Evolutionary conservation across 345 rosid genomes (phyloP).

Genomic region (Trapa bicornis): DNA sequence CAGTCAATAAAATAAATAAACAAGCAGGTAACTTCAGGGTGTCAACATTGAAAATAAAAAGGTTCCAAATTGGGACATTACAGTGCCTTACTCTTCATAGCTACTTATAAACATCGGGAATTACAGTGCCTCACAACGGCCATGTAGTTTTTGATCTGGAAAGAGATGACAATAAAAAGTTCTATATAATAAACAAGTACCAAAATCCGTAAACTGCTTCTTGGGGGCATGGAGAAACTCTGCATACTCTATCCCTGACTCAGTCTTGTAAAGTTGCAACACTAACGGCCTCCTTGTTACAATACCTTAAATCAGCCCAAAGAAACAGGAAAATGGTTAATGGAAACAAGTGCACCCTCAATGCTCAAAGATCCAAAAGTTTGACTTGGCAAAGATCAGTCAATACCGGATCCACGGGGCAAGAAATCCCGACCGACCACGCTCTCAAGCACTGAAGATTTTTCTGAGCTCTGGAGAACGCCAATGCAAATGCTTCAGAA

Average conservation of each 20-base stretch:
- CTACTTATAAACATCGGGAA: background rate
- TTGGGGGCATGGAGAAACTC: slow-evolving; percentile 95
- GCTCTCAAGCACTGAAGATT: slow-evolving; percentile 93
- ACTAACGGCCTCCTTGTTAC: slow-evolving; percentile 96
- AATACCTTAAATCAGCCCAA: slow-evolving; percentile 39
- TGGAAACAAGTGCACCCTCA: too few relatives aligned
- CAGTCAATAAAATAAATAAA: too few relatives aligned
- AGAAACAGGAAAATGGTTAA: too few relatives aligned
- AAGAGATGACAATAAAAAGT: background rate
- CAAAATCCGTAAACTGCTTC: slow-evolving; percentile 68
- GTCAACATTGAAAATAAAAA: background rate
- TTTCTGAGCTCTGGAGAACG: slow-evolving; percentile 67
- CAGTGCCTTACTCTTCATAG: background rate
- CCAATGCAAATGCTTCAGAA: slow-evolving; percentile 6
- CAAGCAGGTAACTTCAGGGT: too few relatives aligned
- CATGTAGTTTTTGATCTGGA: background rate
- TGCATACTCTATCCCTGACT: slow-evolving; percentile 64
- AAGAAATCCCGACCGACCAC: slow-evolving; percentile 92
- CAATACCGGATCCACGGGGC: slow-evolving; percentile 98
- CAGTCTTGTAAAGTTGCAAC: slow-evolving; percentile 86
- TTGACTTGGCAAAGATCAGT: slow-evolving; percentile 3
- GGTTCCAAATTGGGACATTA: background rate
- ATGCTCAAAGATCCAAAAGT: background rate
- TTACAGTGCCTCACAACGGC: background rate
- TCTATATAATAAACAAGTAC: slow-evolving; percentile 19